Conservation (phyloP, 352 stramenopile species). For the Peronospora belbahrii region DNA sequence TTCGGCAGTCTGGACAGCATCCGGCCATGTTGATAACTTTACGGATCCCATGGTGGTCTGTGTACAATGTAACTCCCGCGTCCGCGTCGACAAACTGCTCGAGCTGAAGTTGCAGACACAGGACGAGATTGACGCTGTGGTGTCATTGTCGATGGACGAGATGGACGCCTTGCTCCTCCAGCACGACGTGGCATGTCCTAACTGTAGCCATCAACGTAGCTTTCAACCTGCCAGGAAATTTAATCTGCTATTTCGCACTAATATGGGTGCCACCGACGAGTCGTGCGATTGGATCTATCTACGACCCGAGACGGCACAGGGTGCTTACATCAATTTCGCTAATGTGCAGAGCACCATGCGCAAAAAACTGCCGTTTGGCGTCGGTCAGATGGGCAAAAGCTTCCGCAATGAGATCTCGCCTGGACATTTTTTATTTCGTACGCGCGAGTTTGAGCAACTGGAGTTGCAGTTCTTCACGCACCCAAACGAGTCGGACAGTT, state of each 20-base stretch:
- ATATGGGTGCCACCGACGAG: slow-evolving; percentile 89
- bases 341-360: slow-evolving; percentile 89
- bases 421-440: slow-evolving; percentile 95
- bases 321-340: slow-evolving; percentile 97
- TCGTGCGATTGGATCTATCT: slow-evolving; percentile 90
- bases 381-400: slow-evolving; percentile 96
- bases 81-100: slow-evolving; percentile 69
- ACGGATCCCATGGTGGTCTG: slow-evolving; percentile 97
- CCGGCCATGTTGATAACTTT: slow-evolving; percentile 95
- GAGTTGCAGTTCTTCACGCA: slow-evolving; percentile 87
- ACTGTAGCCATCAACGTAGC: slow-evolving; percentile 34
- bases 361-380: slow-evolving; percentile 90
- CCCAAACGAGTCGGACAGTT: slow-evolving; percentile 63
- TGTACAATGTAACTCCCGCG: slow-evolving; percentile 86
- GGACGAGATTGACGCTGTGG: slow-evolving; percentile 41
- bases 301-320: slow-evolving; percentile 95
- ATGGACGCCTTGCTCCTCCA: slow-evolving; percentile 51
- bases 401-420: slow-evolving; percentile 98
- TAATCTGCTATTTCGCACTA: slow-evolving; percentile 97
- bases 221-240: slow-evolving; percentile 89
- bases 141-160: slow-evolving; percentile 40
- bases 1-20: slow-evolving; percentile 91
- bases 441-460: slow-evolving; percentile 97
- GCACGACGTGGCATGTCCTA: slow-evolving; percentile 50
- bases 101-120: slow-evolving; percentile 39